These are phyloP conservation scores for Lenwebbia sp. DNA, from an alignment of 345 rosid species.

Conservation along the genomic window DNA sequence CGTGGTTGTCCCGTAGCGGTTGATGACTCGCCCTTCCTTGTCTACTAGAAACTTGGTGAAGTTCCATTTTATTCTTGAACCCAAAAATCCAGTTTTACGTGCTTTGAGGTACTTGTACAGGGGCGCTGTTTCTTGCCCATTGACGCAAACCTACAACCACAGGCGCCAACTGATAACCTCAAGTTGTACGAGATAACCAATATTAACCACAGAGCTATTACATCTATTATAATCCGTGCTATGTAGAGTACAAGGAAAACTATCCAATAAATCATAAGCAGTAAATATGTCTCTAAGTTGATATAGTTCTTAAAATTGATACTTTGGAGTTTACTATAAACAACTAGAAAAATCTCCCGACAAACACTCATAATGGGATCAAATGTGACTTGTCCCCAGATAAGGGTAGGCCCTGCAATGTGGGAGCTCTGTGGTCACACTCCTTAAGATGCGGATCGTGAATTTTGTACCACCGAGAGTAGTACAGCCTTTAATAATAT, in stretches of 20 bases:
- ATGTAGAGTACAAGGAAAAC: not conserved
- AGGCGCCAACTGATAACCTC: not conserved
- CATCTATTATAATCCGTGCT: not conserved
- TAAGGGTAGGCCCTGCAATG: not conserved
- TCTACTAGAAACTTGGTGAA: conserved; percentile 82
- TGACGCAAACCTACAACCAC: conserved; percentile 47
- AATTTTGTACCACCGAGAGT: not conserved
- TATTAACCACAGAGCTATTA: not conserved
- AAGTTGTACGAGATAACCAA: not conserved
- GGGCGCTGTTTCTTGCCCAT: conserved; percentile 66
- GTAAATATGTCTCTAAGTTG: not conserved
- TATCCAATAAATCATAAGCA: not conserved
- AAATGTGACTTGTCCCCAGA: not conserved
- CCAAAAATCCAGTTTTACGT: conserved; percentile 35
- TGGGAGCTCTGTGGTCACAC: not conserved
- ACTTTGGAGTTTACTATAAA: not conserved
- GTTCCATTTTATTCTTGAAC: conserved; percentile 84
- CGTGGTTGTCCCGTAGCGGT: conserved; percentile 56
- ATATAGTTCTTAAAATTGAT: not conserved
- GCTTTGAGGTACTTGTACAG: conserved; percentile 75
- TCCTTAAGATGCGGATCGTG: not conserved
- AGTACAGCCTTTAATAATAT: not conserved
- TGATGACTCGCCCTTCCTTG: conserved; percentile 54
- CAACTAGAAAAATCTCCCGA: not conserved
- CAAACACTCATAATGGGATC: not conserved